phyloP scores from a whole-genome alignment of 2,329 filamentous ascomycete species.

The Neopestalotiopsis rosae region DNA sequence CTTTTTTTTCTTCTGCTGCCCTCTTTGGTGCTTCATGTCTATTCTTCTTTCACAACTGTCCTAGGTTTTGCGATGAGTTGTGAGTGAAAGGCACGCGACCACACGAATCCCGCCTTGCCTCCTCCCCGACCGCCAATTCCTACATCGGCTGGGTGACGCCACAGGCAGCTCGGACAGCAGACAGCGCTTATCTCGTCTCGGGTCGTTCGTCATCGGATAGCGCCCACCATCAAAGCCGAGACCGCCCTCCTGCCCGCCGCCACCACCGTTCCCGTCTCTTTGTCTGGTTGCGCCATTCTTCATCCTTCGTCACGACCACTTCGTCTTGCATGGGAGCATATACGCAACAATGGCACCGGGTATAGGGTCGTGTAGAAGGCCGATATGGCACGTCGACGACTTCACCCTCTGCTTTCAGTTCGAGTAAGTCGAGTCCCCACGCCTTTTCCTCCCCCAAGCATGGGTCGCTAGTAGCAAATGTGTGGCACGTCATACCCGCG shows the following conservation, averaged over 20 bases:
- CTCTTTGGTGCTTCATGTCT: background rate
- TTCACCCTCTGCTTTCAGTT: slow-evolving; percentile 67
- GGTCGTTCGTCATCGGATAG: slow-evolving; percentile 6
- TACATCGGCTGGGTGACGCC: background rate
- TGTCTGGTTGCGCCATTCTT: slow-evolving; percentile 5
- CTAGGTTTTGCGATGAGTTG: background rate
- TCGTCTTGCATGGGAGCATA: background rate
- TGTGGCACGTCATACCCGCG: slow-evolving; percentile 9
- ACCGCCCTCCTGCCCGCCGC: slow-evolving; percentile 1
- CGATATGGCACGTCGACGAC: slow-evolving; percentile 68
- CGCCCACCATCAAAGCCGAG: background rate
- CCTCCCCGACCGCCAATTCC: background rate
- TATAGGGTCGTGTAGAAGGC: slow-evolving; percentile 61
- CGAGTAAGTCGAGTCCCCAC: slow-evolving; percentile 65
- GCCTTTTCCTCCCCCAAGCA: background rate
- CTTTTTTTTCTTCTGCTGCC: background rate
- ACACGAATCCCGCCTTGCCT: background rate
- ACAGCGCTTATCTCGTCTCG: slow-evolving; percentile 4
- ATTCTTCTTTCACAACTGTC: background rate
- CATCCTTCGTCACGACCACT: background rate
- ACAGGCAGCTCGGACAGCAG: background rate
- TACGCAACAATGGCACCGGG: slow-evolving; percentile 31
- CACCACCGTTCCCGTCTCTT: background rate
- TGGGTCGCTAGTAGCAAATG: background rate
- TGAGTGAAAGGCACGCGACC: background rate